Conservation (phyloP, 805 yeast genomes). For the Yamadazyma endophytica region DNA sequence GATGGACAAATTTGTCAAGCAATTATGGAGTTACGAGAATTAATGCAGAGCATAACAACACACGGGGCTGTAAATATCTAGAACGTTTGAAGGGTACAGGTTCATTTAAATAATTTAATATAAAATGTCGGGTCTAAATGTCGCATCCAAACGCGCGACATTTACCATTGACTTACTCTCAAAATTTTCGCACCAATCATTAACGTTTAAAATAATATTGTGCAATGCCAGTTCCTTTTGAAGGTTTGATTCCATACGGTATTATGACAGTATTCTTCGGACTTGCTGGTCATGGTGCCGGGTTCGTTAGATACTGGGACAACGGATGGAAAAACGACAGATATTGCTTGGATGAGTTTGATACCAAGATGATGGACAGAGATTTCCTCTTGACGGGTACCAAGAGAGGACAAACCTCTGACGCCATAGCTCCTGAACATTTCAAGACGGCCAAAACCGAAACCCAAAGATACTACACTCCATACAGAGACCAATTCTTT, state of each 20-base stretch:
- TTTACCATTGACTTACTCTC: no score
- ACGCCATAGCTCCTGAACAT: conserved; percentile 67
- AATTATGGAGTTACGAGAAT: conserved; percentile 65
- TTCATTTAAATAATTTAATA: no score
- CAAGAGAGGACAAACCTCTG: conserved; percentile 62
- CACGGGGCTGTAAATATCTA: no score
- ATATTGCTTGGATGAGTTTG: conserved; percentile 40
- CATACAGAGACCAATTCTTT: conserved; percentile 45
- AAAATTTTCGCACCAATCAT: conserved; percentile 11
- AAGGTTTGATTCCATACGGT: conserved; percentile 44
- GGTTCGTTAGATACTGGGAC: conserved; percentile 44
- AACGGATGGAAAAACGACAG: conserved; percentile 47
- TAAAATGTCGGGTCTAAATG: no score
- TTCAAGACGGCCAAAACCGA: conserved; percentile 52
- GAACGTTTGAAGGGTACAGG: no score
- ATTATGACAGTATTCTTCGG: conserved; percentile 44
- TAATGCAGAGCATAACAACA: no score
- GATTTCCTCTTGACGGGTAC: conserved; percentile 76
- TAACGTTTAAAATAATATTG: no score
- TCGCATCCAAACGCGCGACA: no score
- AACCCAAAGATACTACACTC: conserved; percentile 41
- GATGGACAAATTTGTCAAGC: conserved; percentile 80
- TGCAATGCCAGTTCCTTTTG: conserved; percentile 45
- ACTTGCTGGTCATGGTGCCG: conserved; percentile 43
- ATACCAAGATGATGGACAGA: conserved; percentile 56